Evolutionary conservation across 352 stramenopile genomes (phyloP).

Genomic region (Thraustotheca clavata): DNA sequence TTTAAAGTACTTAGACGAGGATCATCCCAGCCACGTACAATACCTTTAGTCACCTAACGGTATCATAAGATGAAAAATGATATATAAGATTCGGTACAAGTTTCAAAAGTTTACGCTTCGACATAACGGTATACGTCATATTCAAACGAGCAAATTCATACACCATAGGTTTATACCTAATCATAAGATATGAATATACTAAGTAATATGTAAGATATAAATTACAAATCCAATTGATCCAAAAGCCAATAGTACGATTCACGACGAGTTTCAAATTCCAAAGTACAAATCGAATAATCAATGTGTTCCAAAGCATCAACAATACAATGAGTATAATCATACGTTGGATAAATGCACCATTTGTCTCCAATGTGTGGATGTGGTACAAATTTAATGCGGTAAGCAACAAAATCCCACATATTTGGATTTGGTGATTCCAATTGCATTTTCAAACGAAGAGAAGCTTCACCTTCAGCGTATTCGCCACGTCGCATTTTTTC

Average conservation of each 20-base stretch:
- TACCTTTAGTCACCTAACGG: slow-evolving; percentile 80
- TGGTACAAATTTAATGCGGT: slow-evolving; percentile 97
- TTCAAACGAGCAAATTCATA: slow-evolving; percentile 96
- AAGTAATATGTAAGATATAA: neutral
- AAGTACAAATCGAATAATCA: slow-evolving; percentile 99
- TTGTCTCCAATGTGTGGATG: slow-evolving; percentile 96
- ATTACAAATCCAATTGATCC: slow-evolving; percentile 91
- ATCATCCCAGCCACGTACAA: slow-evolving; percentile 91
- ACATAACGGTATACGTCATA: slow-evolving; percentile 97
- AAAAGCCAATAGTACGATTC: slow-evolving; percentile 99
- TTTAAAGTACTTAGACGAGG: slow-evolving; percentile 97
- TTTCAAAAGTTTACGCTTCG: slow-evolving; percentile 97
- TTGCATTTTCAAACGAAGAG: slow-evolving; percentile 98
- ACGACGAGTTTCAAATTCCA: slow-evolving; percentile 98
- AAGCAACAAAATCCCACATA: slow-evolving; percentile 97
- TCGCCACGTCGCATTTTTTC: slow-evolving; percentile 94
- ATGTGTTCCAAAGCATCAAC: slow-evolving; percentile 97
- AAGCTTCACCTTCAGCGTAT: slow-evolving; percentile 84
- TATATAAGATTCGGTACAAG: slow-evolving; percentile 32
- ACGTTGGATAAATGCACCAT: slow-evolving; percentile 99
- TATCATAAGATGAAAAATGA: neutral
- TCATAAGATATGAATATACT: neutral
- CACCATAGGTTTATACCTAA: slow-evolving; percentile 92
- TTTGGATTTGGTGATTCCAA: slow-evolving; percentile 97
- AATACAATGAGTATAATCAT: slow-evolving; percentile 99